Base-by-base conservation (phyloP, 2,329 filamentous ascomycete genomes). In the Exophiala sp. region DNA sequence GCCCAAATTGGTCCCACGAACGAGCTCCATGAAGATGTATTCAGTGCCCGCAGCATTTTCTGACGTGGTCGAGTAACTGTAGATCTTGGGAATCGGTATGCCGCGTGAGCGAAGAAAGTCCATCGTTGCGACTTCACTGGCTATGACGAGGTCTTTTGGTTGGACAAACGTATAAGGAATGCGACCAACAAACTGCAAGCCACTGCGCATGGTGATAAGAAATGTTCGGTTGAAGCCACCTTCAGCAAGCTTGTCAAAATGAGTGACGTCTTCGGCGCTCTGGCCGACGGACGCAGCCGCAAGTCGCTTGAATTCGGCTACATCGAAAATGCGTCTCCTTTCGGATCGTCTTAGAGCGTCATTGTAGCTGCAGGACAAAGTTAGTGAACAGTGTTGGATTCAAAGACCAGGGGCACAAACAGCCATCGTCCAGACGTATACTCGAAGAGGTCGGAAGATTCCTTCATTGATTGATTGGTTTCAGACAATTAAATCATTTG, bases 21-120 rank as follows among this genome's bases (percentile, higher is more conserved):
- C 40, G n/a, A 63, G 62, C 50, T 69, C 68, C 53, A 71, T 63
- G 5, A 71, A 58, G n/a, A 72, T 58, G 27, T 67, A 70, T 56
- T 70, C 67, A 1, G 64, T 62, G 0, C 66, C 64, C 41, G 67
- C 64, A 5, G 66, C 53, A 55, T 71, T 72, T 7, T 67, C 56
- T 2, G 49, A 40, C 13, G 62, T 62, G 21, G 63, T 23, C 2
- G 64, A 67, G 54, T 69, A 70, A 13, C 53, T 52, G 43, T 64
- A 63, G 16, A 70, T 57, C 44, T 65, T 57, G 0, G 68, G 68
- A 11, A 71, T 63, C 4, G 67, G 68, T 24, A 70, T 48, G 4
- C 59, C 58, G 43, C 66, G 48, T 1, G 55, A 57, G 21, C 53
- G 62, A n/a, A 66, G 48, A 54, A 64, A 62, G 18, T 59, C 60